These are phyloP conservation scores for Trypanosoma caninum DNA, from an alignment of 208 protist species.

Conservation along the genomic window DNA sequence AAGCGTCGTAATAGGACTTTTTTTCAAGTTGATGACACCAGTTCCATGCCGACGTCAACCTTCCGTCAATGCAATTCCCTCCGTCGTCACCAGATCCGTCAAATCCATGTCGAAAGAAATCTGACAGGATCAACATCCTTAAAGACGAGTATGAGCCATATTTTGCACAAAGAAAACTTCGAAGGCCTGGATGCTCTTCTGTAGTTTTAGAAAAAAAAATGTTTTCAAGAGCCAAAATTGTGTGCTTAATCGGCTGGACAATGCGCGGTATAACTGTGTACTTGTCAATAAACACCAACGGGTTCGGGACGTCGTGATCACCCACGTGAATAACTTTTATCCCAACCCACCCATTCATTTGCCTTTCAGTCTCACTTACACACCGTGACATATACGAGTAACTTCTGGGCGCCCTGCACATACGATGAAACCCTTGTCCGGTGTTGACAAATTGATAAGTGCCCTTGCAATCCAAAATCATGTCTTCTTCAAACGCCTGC, in stretches of 20 bases:
- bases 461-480: conserved; percentile 66
- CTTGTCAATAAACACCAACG: conserved; percentile 98
- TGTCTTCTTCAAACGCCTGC: conserved; percentile 92
- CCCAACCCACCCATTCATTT: conserved; percentile 93
- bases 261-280: conserved; percentile 96
- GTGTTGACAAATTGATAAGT: conserved; percentile 88
- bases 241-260: conserved; percentile 91
- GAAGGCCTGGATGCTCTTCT: conserved; percentile 57
- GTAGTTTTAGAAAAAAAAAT: conserved; percentile 50
- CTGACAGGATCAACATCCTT: conserved; percentile 80
- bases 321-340: conserved; percentile 97
- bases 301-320: conserved; percentile 97
- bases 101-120: conserved; percentile 97
- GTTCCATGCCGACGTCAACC: conserved; percentile 97
- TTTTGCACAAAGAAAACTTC: conserved; percentile 67
- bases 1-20: conserved; percentile 96
- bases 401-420: conserved; percentile 89
- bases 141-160: conserved; percentile 74
- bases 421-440: conserved; percentile 94
- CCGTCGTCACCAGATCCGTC: conserved; percentile 92
- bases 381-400: conserved; percentile 76
- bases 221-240: conserved; percentile 54
- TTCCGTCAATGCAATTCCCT: conserved; percentile 96
- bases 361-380: conserved; percentile 69
- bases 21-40: conserved; percentile 95